Percentiles rank a stretch among this genome's conserved stretches.
Evolutionary conservation across 306 rosid species (phyloP).

Genomic region (Echinosophora koreensis): DNA sequence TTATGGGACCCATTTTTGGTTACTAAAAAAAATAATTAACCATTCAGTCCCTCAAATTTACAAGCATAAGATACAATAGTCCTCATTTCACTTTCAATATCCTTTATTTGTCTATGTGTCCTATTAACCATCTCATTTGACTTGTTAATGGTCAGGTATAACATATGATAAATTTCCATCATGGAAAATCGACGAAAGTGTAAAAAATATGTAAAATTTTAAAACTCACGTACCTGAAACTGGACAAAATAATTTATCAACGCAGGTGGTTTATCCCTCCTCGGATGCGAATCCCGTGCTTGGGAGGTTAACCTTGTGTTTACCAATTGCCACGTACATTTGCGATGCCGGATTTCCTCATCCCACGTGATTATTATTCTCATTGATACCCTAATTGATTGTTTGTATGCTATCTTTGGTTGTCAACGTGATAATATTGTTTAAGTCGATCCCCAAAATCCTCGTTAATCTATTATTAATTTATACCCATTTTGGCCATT

Average conservation of each 20-base stretch:
- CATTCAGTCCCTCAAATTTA: too few species aligned
- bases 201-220: too few species aligned
- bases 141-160: too few species aligned
- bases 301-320: constrained; percentile 18
- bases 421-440: constrained; percentile 42
- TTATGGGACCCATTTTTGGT: too few species aligned
- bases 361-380: constrained; percentile 35
- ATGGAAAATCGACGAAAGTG: too few species aligned
- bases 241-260: background rate
- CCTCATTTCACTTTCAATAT: too few species aligned
- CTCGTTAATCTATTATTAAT: background rate
- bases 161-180: too few species aligned
- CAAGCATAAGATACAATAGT: too few species aligned
- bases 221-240: too few species aligned
- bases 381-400: background rate
- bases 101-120: too few species aligned
- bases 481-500: background rate
- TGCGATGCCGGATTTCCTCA: constrained; percentile 54
- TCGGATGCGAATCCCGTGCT: constrained; percentile 28
- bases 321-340: constrained; percentile 27
- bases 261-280: constrained; percentile 33
- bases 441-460: constrained; percentile 42
- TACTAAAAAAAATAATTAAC: too few species aligned
- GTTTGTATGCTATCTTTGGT: background rate
- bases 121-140: too few species aligned